A percentile compares a stretch with the other conserved stretches of the same genome.
Conservation (phyloP, 129 eudicot genomes). For the Tagetes erecta region DNA sequence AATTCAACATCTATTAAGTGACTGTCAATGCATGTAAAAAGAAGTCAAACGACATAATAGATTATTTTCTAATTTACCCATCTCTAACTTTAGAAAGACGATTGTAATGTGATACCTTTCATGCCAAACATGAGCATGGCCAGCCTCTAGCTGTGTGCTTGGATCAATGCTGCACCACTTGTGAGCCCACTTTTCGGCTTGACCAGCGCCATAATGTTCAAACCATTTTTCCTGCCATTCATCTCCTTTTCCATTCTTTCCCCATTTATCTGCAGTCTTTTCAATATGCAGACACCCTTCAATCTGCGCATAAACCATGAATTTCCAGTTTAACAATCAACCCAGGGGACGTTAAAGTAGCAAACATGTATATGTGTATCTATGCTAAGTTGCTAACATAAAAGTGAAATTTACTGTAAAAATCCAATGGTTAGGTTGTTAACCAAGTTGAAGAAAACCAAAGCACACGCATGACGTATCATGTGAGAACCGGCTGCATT, state of each 20-base stretch:
- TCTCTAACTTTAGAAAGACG: background rate
- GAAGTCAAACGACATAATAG: background rate
- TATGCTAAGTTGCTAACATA: conserved; percentile 5
- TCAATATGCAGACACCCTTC: conserved; percentile 71
- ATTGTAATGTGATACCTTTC: conserved; percentile 61
- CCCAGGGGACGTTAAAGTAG: background rate
- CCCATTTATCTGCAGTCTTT: conserved; percentile 96
- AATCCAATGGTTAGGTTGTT: background rate
- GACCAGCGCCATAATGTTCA: conserved; percentile 85
- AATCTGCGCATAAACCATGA: conserved; percentile 47
- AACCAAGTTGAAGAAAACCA: conserved; percentile 10
- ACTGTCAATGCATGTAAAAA: background rate
- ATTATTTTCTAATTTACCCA: background rate
- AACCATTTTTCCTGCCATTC: conserved; percentile 98
- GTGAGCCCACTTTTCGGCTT: conserved; percentile 94
- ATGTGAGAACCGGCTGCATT: background rate
- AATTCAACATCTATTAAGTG: background rate
- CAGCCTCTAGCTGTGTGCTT: conserved; percentile 69
- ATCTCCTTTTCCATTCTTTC: conserved; percentile 71
- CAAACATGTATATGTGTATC: conserved; percentile 9
- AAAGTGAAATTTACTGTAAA: background rate
- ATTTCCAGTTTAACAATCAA: conserved; percentile 11
- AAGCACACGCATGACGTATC: background rate
- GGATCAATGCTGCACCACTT: conserved; percentile 98
- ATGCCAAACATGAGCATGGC: conserved; percentile 98